Evolutionary conservation across 1,284 basidiomycete species (phyloP), one percentile per base, ranked within the genome.

Genomic region (Fomes fomentarius): DNA sequence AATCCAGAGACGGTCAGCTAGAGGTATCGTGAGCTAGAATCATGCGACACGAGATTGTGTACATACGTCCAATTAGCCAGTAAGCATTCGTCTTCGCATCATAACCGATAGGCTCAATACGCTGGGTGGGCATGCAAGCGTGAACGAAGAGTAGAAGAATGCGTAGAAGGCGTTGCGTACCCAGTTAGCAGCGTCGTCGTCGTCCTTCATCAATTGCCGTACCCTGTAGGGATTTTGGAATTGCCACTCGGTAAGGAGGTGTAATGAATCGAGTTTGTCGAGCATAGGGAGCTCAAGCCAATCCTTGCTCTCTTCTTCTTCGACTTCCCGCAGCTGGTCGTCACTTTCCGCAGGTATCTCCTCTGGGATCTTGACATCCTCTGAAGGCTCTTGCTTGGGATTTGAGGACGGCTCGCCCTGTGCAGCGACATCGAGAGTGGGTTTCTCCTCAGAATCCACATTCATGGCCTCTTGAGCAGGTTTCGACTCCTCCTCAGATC

Each of bases 101-200:
- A 66, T 89, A 92, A 8, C 94, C 94, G 61, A 94, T 85, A 2
- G 94, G 93, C 65, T 94, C 91, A 50, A 92, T 85, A 26, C 93
- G 85, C 91, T 94, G 64, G 38, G 37, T 37, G 26, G 31, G 3
- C 9, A 2, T 2, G 3, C 11, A 11, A 14, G 42, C n/a, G 41
- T 40, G 12, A 19, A 12, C 28, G 12, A 7, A 28, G 3, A 41
- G 38, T n/a, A n/a, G n/a, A n/a, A n/a, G n/a, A n/a, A n/a, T n/a
- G n/a, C 6, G 22, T 14, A 33, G 11, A 43, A 63, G 38, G 10
- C 28, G 28, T 46, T 58, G 15, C 58, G 61, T 58, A 90, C 90
- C 90, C 90, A 93, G 38, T 78, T 73, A 24, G 87, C 89, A 54
- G 74, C 73, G 40, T 91, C 89, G 59, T 91, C 89, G 56, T 92